phyloP scores from a whole-genome alignment of 495 filamentous ascomycete species.

The Pyrenula aspistea region DNA sequence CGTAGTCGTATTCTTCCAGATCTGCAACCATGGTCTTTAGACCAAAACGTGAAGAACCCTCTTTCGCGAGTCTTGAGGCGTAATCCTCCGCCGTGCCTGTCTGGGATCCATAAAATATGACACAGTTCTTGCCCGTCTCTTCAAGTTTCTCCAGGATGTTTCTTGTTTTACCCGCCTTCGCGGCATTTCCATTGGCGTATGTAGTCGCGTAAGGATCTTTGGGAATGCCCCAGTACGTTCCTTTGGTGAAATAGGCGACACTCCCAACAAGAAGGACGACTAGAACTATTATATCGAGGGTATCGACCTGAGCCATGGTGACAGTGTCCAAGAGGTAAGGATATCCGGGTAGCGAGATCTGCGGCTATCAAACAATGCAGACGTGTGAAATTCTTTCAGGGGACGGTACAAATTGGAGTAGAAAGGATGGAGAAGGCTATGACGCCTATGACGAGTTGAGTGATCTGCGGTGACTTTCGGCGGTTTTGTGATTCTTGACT shows the following conservation, averaged over 20 bases:
- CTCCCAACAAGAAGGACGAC: constrained; percentile 73
- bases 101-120: constrained; percentile 97
- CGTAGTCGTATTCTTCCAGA: constrained; percentile 95
- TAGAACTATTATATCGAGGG: constrained; percentile 86
- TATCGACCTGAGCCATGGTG: constrained; percentile 90
- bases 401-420: background rate
- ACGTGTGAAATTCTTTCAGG: background rate
- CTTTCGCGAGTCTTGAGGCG: constrained; percentile 92
- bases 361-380: background rate
- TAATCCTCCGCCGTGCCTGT: constrained; percentile 99
- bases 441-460: background rate
- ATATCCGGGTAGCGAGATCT: too few relatives aligned
- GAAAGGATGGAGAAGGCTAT: background rate
- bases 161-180: constrained; percentile 75
- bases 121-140: constrained; percentile 88
- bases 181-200: constrained; percentile 51
- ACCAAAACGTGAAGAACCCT: constrained; percentile 90
- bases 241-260: constrained; percentile 93
- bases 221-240: constrained; percentile 73
- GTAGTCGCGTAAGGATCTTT: constrained; percentile 81
- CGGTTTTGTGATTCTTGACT: background rate
- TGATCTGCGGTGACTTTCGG: background rate
- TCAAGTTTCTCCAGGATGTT: constrained; percentile 95
- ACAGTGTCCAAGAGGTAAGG: background rate
- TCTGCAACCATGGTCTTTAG: constrained; percentile 98